Evolutionary conservation across 169 alveolate genomes (phyloP), one percentile per base, ranked within the genome.

Genomic region (Plasmodium adleri): DNA sequence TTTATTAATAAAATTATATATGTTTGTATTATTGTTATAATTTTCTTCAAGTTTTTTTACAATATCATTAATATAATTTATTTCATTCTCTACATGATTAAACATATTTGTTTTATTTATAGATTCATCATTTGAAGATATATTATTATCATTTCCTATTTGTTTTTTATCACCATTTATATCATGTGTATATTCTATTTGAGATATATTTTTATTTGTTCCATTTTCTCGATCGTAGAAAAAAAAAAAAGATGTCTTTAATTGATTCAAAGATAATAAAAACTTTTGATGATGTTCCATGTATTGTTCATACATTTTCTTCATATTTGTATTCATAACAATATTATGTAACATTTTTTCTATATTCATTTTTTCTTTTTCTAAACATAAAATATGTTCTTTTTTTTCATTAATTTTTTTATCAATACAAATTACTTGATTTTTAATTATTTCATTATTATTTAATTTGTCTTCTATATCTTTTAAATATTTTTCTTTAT

Each of bases 321-420:
- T 88, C 26, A 75, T 64, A 43, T 88, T 88, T 1, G 72, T 71
- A 45, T 74, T 88, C 20, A 75, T 72, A 72, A 88, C 54, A 52
- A 88, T 67, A 52, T 58, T 43, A 52, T 88, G 88, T 15, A 32
- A 47, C 88, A 88, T 63, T 60, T 72, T 71, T 66, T 88, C 88
- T 3, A 88, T 67, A 62, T 75, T 75, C 6, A 88, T 43, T 68
- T 72, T 73, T 56, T 88, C 92, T 10, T 72, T 76, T 60, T 88
- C 54, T 72, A 88, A 39, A 32, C 80, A 72, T 24, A 83, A 70
- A 3, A 83, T 54, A n/a, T 83, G 74, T 43, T 83, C 91, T 47
- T 70, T 83, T 50, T 83, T 83, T 62, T 75, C 39, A 8, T 52
- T 73, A 8, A 62, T 39, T 47, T 73, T 88, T 10, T 72, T 59